Evolutionary conservation across 306 rosid genomes (phyloP).

Genomic region (Glycyrrhiza uralensis): DNA sequence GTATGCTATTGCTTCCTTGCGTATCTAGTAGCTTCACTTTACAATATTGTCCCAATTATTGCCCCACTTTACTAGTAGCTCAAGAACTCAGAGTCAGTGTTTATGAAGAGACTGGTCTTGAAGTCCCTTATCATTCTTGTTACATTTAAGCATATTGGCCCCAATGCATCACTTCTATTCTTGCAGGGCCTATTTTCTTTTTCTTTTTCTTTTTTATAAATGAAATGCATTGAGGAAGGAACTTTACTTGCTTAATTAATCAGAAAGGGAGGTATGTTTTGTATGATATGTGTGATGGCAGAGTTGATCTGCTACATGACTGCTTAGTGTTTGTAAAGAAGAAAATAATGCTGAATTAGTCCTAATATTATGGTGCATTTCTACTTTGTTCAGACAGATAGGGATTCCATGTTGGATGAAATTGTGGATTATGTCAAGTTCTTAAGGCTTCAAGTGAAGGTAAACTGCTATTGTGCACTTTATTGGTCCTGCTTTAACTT

Average conservation of each 20-base stretch:
- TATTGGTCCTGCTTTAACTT: neutral
- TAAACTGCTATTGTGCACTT: conserved; percentile 24
- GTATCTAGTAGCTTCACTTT: conserved; percentile 31
- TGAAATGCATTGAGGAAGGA: no score
- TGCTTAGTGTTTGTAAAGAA: conserved; percentile 16
- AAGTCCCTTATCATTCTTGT: neutral
- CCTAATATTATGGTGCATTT: conserved; percentile 26
- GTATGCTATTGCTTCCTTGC: conserved; percentile 43
- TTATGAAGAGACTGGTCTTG: conserved; percentile 71
- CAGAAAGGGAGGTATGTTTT: neutral
- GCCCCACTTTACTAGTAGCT: conserved; percentile 38
- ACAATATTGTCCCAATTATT: conserved; percentile 45
- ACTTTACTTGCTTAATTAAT: no score
- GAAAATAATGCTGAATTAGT: neutral
- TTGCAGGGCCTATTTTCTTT: no score
- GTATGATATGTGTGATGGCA: conserved; percentile 2
- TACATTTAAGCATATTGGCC: neutral
- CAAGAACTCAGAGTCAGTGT: conserved; percentile 71
- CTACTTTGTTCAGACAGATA: conserved; percentile 65
- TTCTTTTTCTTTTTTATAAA: no score
- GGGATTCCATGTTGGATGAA: conserved; percentile 98
- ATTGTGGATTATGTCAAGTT: conserved; percentile 98
- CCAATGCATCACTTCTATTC: neutral
- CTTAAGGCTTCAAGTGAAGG: conserved; percentile 98
- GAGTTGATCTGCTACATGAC: conserved; percentile 10